Evolutionary conservation across 148 eudicot species (phyloP).

Genomic region (Chenopodium quinoa): DNA sequence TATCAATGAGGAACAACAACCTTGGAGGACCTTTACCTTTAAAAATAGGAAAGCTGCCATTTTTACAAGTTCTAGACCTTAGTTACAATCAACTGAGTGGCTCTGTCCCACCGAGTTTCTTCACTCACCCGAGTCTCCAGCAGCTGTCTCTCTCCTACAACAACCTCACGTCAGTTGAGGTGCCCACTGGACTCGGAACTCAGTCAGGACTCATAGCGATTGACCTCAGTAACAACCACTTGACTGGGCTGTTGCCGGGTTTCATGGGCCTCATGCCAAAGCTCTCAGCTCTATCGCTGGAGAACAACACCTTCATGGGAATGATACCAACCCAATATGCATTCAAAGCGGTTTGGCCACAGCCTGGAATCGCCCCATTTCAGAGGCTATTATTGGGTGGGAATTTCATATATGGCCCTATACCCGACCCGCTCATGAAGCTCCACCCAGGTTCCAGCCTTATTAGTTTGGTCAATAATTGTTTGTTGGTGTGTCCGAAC

Average conservation of each 20-base stretch:
- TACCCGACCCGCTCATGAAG: constrained; percentile 61
- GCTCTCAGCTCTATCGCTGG: constrained; percentile 58
- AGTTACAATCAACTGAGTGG: constrained; percentile 65
- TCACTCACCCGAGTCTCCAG: constrained; percentile 60
- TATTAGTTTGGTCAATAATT: constrained; percentile 63
- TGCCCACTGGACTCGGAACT: constrained; percentile 24
- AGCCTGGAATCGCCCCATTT: constrained; percentile 42
- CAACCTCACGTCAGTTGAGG: constrained; percentile 25
- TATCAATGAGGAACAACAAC: constrained; percentile 53
- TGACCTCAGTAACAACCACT: constrained; percentile 58
- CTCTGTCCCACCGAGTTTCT: constrained; percentile 53
- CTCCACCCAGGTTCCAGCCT: constrained; percentile 51
- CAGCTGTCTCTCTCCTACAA: constrained; percentile 53
- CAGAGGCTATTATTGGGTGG: constrained; percentile 80
- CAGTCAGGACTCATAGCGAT: constrained; percentile 57
- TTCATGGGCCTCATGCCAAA: constrained; percentile 79
- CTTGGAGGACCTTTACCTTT: constrained; percentile 30
- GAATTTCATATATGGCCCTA: constrained; percentile 71
- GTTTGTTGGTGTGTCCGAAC: constrained; percentile 67
- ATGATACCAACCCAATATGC: constrained; percentile 69
- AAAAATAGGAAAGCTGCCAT: constrained; percentile 4
- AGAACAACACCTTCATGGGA: constrained; percentile 66
- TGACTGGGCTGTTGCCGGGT: constrained; percentile 60
- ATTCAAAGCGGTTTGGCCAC: constrained; percentile 45
- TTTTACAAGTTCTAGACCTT: constrained; percentile 77